Evolutionary conservation across 176 grass and related monocot genomes (phyloP).

Genomic region (Canna indica): DNA sequence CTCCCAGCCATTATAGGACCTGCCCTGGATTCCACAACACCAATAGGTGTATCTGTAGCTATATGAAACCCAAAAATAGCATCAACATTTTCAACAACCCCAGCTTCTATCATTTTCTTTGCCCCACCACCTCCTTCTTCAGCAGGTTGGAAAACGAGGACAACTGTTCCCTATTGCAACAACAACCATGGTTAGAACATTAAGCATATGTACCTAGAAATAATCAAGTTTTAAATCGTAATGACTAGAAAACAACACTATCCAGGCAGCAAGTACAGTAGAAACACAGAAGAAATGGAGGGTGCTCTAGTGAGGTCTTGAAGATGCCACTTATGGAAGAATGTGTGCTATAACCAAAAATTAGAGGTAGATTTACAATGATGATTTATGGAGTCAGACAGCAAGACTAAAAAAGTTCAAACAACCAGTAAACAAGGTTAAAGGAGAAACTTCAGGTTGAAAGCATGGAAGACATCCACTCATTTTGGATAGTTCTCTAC

Average conservation of each 20-base stretch:
- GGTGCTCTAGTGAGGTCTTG: not conserved
- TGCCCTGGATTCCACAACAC: slow-evolving; percentile 48
- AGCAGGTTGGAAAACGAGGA: slow-evolving; percentile 86
- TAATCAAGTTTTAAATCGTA: not conserved
- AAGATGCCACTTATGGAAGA: not conserved
- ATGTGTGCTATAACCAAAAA: not conserved
- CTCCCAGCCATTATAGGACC: slow-evolving; percentile 83
- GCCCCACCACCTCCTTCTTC: slow-evolving; percentile 79
- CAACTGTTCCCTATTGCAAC: slow-evolving; percentile 56
- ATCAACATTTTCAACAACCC: slow-evolving; percentile 63
- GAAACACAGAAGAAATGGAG: not conserved
- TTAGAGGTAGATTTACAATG: not conserved
- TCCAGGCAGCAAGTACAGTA: not conserved
- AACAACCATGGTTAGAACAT: not conserved
- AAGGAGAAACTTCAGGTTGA: not conserved
- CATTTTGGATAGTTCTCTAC: not conserved
- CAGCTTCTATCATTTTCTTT: slow-evolving; percentile 86
- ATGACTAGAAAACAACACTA: not conserved
- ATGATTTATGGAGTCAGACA: not conserved
- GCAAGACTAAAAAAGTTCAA: no score
- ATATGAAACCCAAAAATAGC: slow-evolving; percentile 80
- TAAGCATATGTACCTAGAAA: not conserved
- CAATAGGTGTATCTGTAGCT: slow-evolving; percentile 35
- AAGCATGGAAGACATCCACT: no score
- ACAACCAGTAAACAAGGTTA: not conserved